A percentile compares a stretch with the other conserved stretches of the same genome.
Conservation (phyloP, 441 rosid species). For the Macaranga tanarius region DNA sequence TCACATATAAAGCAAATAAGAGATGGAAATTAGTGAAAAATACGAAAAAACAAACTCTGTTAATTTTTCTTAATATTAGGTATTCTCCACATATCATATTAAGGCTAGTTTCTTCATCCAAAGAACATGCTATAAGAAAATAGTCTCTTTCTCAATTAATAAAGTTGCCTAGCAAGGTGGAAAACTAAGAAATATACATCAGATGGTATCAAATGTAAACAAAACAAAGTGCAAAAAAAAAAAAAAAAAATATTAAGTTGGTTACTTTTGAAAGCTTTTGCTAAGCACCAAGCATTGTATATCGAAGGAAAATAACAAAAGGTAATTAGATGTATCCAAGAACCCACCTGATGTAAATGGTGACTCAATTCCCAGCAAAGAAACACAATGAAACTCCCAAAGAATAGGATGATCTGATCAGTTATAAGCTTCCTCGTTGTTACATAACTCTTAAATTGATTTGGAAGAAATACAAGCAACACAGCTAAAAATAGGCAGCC, state of each 20-base stretch:
- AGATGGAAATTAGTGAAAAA: not conserved
- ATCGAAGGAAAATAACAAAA: not conserved
- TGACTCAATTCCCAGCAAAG: conserved; percentile 83
- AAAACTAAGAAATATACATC: not conserved
- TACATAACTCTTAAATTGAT: conserved; percentile 34
- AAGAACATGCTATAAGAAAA: not conserved
- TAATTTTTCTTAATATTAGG: not conserved
- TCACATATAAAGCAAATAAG: not conserved
- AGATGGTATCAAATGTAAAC: not conserved
- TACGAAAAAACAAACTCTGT: not conserved
- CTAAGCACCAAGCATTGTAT: not conserved
- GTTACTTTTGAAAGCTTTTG: not conserved
- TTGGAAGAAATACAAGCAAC: conserved; percentile 42
- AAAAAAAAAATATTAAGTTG: not conserved
- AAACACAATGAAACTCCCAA: conserved; percentile 56
- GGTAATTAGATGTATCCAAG: not conserved
- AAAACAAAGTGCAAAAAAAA: not conserved
- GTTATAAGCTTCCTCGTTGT: conserved; percentile 44
- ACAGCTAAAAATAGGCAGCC: conserved; percentile 48
- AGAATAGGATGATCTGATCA: conserved; percentile 54
- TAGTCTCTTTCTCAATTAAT: not conserved
- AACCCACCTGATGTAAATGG: conserved; percentile 77
- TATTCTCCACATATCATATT: not conserved
- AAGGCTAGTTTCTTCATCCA: not conserved
- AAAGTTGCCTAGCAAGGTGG: not conserved